Evolutionary conservation across 176 grass and related monocot genomes (phyloP), one percentile per base, ranked within the genome.

Genomic region (Thinopyrum elongatum): DNA sequence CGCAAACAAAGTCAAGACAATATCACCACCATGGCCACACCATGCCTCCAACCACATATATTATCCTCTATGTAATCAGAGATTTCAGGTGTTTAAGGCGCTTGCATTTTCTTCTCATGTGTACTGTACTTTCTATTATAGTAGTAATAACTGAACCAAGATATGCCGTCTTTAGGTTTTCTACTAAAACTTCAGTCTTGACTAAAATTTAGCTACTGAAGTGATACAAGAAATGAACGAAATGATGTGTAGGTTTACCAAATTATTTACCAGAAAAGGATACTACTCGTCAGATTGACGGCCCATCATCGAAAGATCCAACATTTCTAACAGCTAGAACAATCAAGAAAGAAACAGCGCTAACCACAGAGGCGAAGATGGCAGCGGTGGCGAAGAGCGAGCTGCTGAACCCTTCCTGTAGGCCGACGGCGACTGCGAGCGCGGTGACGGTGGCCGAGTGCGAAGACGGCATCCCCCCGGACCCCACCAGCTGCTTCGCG

Each of bases 401-500:
- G 62, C 87, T 87, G 7, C 53, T 76, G 84, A 96, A 91, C 4
- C 94, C 91, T 26, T 96, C 94, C 44, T 91, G 82, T 23, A 96
- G 70, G 29, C 94, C 94, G 42, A 96, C 53, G 78, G 87, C 87
- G 13, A 89, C 67, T 53, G 95, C 92, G 13, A 97, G 95, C 64
- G 86, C 95, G 3, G 88, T 92, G 79, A 97, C 95, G 21, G 90
- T 97, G 67, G 92, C 88, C 6, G 95, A 97, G 89, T 97, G 95
- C 81, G 92, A 97, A 2, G 95, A 97, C 60, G 92, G 90, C 95
- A 94, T 97, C 51, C 95, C 95, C 19, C 90, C 95, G 2, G 95
- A 97, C 16, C 95, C 95, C 22, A 97, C 59, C 38, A 97, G 68
- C 80, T 90, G 92, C 88, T 97, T 97, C 13, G 95, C 88, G 82